Evolutionary conservation across 2,329 filamentous ascomycete species (phyloP).

Genomic region (Cladorrhinum sp.): DNA sequence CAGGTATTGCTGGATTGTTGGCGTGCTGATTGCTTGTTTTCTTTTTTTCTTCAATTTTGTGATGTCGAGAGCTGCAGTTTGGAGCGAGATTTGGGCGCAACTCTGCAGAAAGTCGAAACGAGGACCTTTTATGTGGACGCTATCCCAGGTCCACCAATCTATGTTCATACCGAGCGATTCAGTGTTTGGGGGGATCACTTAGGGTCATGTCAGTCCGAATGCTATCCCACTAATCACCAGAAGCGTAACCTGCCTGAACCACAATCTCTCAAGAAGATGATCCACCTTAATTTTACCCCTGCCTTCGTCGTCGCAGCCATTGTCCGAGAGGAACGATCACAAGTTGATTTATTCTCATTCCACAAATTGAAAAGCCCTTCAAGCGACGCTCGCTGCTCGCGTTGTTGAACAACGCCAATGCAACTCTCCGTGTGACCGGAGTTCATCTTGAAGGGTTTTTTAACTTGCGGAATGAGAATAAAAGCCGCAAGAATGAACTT

Average conservation of each 20-base stretch:
- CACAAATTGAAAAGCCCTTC: neutral
- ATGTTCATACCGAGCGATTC: neutral
- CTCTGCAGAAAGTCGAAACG: neutral
- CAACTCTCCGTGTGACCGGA: neutral
- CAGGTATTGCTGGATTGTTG: neutral
- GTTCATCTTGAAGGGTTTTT: neutral
- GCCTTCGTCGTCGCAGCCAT: neutral
- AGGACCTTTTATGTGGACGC: neutral
- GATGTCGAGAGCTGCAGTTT: neutral
- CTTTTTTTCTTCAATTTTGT: neutral
- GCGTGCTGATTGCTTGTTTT: neutral
- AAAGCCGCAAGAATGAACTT: neutral
- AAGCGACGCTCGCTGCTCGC: neutral
- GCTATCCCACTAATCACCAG: too few species aligned
- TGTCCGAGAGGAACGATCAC: neutral
- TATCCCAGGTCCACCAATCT: neutral
- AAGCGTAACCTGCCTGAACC: too few species aligned
- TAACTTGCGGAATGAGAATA: neutral
- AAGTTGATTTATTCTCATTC: neutral
- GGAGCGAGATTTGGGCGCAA: neutral
- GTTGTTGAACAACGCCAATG: neutral
- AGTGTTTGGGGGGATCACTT: neutral
- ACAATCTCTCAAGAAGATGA: too few species aligned
- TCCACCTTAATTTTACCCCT: neutral
- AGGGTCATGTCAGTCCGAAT: neutral